Evolutionary conservation across 176 grass and related monocot species (phyloP), one percentile per base, ranked within the genome.

Genomic region (Eremochloa ophiuroides): DNA sequence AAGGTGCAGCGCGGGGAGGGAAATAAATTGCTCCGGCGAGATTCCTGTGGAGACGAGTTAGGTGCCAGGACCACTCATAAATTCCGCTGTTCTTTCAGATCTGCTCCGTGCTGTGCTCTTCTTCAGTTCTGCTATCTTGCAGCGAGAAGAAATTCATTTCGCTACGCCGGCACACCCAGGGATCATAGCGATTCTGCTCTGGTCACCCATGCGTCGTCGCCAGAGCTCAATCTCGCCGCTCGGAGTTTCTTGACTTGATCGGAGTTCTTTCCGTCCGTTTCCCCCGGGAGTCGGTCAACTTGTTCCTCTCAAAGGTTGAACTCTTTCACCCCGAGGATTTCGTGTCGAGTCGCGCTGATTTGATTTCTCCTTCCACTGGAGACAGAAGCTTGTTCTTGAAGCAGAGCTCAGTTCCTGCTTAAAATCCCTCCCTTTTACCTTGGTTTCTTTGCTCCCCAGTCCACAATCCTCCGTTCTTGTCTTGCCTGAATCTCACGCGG

Each of bases 81-180:
- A 89, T 86, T 89, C 88, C 23, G 56, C 78, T 73, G 38, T 82
- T 86, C 79, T 66, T 85, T 74, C 78, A 89, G 87, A 86, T 89
- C 78, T 89, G 79, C 16, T 86, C 88, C 88, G 88, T 82, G 83
- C 79, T 84, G 40, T 50, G 56, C 69, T 73, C 41, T 38, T 38
- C 37, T 38, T 6, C 37, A n/a, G n/a, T 38, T 6, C 37, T 50
- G 14, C 17, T 53, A 1, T 7, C 48, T 83, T n/a, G 67, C 66
- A 39, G 63, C 80, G 40, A 65, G 29, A 65, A 73, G 59, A 62
- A 61, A 43, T 81, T 76, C 78, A 62, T 48, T 29, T 18, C 28
- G 4, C 42, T 14, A 11, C 12, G 10, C 42, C 10, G 12, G 42
- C 11, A 59, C 47, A 38, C 37, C 37, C 37, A 38, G 6, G 6